A percentile compares a stretch with the other conserved stretches of the same genome.
Conservation (phyloP, 495 filamentous ascomycete species). For the Hypomontagnella monticulosa region DNA sequence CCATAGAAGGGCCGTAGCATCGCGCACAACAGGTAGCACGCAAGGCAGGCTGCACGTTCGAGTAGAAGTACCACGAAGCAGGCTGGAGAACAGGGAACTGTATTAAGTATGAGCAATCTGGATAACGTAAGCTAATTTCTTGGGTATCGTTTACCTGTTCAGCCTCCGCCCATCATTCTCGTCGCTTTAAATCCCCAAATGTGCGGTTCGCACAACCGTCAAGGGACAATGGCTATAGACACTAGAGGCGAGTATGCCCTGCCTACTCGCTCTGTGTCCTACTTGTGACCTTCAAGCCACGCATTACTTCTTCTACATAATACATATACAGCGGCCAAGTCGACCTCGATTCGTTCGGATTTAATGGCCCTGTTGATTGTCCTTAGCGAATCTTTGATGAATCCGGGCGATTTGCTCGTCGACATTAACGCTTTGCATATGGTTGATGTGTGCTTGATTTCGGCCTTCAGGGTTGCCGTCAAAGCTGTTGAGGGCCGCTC, state of each 20-base stretch:
- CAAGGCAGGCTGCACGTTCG: neutral
- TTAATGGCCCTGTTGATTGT: slow-evolving; percentile 50
- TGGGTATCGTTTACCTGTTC: slow-evolving; percentile 42
- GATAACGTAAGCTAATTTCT: slow-evolving; percentile 27
- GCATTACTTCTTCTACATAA: neutral
- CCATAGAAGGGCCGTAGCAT: neutral
- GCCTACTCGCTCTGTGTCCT: neutral
- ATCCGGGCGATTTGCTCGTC: slow-evolving; percentile 77
- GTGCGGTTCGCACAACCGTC: neutral
- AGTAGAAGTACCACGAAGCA: neutral
- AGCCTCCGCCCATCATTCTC: slow-evolving; percentile 1
- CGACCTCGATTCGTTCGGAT: neutral
- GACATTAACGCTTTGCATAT: slow-evolving; percentile 71
- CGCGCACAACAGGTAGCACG: slow-evolving; percentile 9
- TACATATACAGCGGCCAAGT: slow-evolving; percentile 10
- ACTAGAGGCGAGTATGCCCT: neutral
- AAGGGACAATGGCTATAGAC: neutral
- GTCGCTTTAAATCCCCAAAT: slow-evolving; percentile 1
- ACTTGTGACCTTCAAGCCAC: neutral
- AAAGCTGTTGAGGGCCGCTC: slow-evolving; percentile 70
- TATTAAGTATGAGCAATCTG: slow-evolving; percentile 42
- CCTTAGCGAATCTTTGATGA: slow-evolving; percentile 68
- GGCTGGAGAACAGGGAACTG: slow-evolving; percentile 15
- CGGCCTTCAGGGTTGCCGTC: slow-evolving; percentile 70
- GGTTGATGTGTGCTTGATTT: slow-evolving; percentile 61